Base-by-base conservation (phyloP, 768 basidiomycete species). In the Russula abietina region DNA sequence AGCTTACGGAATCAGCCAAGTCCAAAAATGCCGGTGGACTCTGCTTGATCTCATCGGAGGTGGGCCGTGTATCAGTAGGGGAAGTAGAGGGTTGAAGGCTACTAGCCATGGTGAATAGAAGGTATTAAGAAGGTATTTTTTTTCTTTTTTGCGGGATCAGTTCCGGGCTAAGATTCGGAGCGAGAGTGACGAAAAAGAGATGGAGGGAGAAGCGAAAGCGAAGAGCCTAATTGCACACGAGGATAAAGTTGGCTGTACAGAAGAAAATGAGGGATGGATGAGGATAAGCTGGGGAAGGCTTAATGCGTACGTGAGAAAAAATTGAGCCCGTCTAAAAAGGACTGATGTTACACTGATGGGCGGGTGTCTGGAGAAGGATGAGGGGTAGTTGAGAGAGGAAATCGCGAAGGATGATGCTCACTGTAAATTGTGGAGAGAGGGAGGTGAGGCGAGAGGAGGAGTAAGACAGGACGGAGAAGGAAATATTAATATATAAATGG, bases 11-110 rank as follows among this genome's bases (percentile, higher is more conserved):
- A 77, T 94, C 92, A 63, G 92, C 92, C 70, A 94, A 85, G 80
- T 94, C 92, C 76, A 94, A 80, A 77, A 94, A 94, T 61, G 92
- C 92, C 67, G 92, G 90, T 22, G 92, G 91, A 75, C 88, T 93
- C 71, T 89, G 88, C 79, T 89, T 91, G 73, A 86, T 80, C 68
- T 84, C 87, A 71, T 86, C 87, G 57, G 82, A 78, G 73, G 83
- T 70, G 71, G 82, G 75, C 73, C 77, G 81, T 85, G 83, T 82
- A 86, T 88, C 84, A 82, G 78, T 81, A 80, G 84, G 80, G 73
- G 80, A 77, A 77, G 75, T 87, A 85, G 83, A 82, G 75, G 84
- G 83, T 78, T 89, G 85, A 78, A 80, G 74, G 76, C 78, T 76
- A 75, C 78, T 77, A 75, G 83, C 87, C 89, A 91, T 90, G 81